phyloP scores from a whole-genome alignment of 805 yeast species.

The Komagataella kurtzmanii region DNA sequence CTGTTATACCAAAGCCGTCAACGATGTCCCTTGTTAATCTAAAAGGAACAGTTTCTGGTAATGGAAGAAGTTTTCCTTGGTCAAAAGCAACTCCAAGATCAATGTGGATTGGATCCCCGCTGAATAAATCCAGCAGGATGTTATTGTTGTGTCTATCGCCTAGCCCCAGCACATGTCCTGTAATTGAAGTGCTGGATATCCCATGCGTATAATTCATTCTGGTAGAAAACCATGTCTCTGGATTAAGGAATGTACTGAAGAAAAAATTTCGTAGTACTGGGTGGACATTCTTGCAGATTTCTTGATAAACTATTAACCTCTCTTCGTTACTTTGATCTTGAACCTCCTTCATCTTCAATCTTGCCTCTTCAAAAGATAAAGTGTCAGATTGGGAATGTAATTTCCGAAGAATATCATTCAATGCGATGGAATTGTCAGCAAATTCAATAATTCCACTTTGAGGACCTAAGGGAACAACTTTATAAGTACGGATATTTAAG shows the following conservation, averaged over 20 bases:
- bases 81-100: constrained; percentile 96
- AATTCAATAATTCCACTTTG: constrained; percentile 82
- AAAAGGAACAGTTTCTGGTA: constrained; percentile 93
- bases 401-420: constrained; percentile 54
- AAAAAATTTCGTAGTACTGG: constrained; percentile 71
- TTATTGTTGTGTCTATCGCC: constrained; percentile 96
- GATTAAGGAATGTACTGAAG: constrained; percentile 46
- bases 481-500: constrained; percentile 66
- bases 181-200: constrained; percentile 71
- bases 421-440: constrained; percentile 62
- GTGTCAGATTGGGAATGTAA: constrained; percentile 41
- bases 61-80: constrained; percentile 70
- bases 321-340: constrained; percentile 31
- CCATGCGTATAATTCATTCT: constrained; percentile 61
- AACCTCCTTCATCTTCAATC: constrained; percentile 45
- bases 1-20: constrained; percentile 89
- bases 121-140: constrained; percentile 60
- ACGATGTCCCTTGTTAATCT: constrained; percentile 80
- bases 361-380: constrained; percentile 40
- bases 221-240: constrained; percentile 63
- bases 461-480: constrained; percentile 83
- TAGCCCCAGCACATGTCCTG: constrained; percentile 79
- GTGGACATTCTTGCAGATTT: constrained; percentile 32
- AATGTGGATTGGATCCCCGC: constrained; percentile 92
- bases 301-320: constrained; percentile 29